Percentiles rank a stretch among this genome's conserved stretches.
These are phyloP conservation scores for Penicillium robsamsonii DNA, from an alignment of 495 filamentous ascomycete genomes.

Conservation along the genomic window DNA sequence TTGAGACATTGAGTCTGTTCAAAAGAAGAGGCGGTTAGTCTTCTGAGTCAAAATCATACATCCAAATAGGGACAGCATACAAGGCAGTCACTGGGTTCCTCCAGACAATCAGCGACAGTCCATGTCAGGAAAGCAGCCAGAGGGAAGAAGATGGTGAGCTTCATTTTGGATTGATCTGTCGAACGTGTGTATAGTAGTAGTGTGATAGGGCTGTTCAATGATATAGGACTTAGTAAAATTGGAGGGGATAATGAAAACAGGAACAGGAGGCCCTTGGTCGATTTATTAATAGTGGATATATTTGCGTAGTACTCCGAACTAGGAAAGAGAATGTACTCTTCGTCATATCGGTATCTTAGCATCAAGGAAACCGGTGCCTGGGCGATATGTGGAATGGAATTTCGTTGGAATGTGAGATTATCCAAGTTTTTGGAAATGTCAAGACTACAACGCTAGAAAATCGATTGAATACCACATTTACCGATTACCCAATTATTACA, in stretches of 20 bases:
- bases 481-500: background rate
- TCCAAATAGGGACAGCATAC: slow-evolving; percentile 7
- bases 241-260: background rate
- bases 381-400: slow-evolving; percentile 6
- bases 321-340: background rate
- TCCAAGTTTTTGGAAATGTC: background rate
- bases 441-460: background rate
- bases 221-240: background rate
- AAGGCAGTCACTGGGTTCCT: slow-evolving; percentile 17
- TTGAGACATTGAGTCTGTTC: slow-evolving; percentile 19
- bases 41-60: background rate
- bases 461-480: background rate
- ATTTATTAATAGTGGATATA: slow-evolving; percentile 6
- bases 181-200: background rate
- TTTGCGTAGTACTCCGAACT: background rate
- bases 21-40: slow-evolving; percentile 4
- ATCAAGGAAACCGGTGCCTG: slow-evolving; percentile 5
- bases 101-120: slow-evolving; percentile 16
- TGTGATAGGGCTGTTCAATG: background rate
- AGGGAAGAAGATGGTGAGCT: slow-evolving; percentile 28
- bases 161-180: slow-evolving; percentile 20
- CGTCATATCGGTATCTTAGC: background rate
- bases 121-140: slow-evolving; percentile 26
- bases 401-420: slow-evolving; percentile 6
- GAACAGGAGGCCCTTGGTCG: background rate